Percentiles rank a stretch among this genome's conserved stretches.
Conservation (phyloP, 202 grass and related monocot genomes). For the Setaria viridis region DNA sequence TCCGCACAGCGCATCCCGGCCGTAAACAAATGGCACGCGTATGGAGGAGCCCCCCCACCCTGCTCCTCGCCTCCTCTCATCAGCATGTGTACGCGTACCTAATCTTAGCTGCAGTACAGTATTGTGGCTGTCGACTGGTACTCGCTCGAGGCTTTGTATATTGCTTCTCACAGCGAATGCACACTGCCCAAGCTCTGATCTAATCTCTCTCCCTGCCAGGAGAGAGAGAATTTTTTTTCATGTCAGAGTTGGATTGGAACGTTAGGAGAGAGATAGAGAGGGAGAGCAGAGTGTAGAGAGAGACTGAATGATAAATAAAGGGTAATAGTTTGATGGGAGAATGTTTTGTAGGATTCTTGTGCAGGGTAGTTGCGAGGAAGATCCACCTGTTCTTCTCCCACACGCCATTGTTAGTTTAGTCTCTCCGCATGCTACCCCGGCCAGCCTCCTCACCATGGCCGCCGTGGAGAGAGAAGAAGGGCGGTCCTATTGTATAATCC, state of each 20-base stretch:
- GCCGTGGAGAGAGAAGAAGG: neutral
- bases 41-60: slow-evolving; percentile 6
- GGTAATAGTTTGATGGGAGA: slow-evolving; percentile 8
- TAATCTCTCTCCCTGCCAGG: slow-evolving; percentile 39
- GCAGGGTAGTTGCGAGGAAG: slow-evolving; percentile 53
- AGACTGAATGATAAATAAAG: neutral
- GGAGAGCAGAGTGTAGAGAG: neutral
- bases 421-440: neutral
- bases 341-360: slow-evolving; percentile 38
- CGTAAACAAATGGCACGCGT: slow-evolving; percentile 61
- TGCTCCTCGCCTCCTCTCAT: neutral
- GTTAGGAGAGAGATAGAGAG: neutral
- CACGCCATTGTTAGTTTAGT: slow-evolving; percentile 27
- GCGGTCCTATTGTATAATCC: slow-evolving; percentile 30
- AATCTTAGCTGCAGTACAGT: slow-evolving; percentile 31
- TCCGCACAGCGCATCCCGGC: slow-evolving; percentile 15
- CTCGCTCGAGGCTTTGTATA: slow-evolving; percentile 40
- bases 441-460: neutral
- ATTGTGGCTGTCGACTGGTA: slow-evolving; percentile 41
- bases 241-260: slow-evolving; percentile 44
- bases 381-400: slow-evolving; percentile 50
- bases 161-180: slow-evolving; percentile 53
- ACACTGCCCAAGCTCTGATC: slow-evolving; percentile 57
- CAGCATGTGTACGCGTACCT: slow-evolving; percentile 32
- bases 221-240: slow-evolving; percentile 5